Evolutionary conservation across 2,329 filamentous ascomycete genomes (phyloP), one percentile per base, ranked within the genome.

Genomic region (Shiraia bambusicola): DNA sequence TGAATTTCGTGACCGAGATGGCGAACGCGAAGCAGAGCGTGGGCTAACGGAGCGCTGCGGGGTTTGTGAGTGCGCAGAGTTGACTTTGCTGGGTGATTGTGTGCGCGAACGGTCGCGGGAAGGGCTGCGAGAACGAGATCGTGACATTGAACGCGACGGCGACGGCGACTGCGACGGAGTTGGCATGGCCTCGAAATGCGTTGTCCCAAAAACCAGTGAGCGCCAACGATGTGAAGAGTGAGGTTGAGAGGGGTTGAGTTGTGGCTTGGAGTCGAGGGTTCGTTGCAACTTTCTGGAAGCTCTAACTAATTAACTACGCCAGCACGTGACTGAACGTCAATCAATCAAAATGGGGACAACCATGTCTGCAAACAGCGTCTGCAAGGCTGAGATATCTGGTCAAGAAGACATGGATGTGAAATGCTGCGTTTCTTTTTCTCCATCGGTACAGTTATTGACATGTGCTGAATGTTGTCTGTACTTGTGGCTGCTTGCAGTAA

Each of bases 61-160:
- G 28, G 67, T 66, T 36, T 44, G 56, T 24, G 65, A 66, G 10
- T 49, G 48, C 25, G 47, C 50, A 27, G 61, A 58, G 7, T 33
- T 33, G 28, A 58, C 54, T 33, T 47, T 59, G 40, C 45, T 56
- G 27, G 50, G 54, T 37, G 63, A 61, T 35, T 40, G 53, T 27
- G 66, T 63, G 37, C 45, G 66, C 30, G 71, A 72, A 43, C 69
- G 70, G 41, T 71, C 65, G 48, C 71, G 72, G 27, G 70, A 71
- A 26, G 47, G 50, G 57, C 69, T 72, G 45, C 64, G 69, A 26
- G 54, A 56, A 42, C 49, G 60, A 40, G 38, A 34, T 24, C 31
- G 31, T 16, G 47, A 46, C 24, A 27, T 48, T 27, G 58, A 54
- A 26, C 51, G 56, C 42, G 57, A 46, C 25, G 47, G 56, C 16